These are phyloP conservation scores for Neoarthrinium moseri DNA, from an alignment of 2,329 filamentous ascomycete genomes.

Conservation along the genomic window DNA sequence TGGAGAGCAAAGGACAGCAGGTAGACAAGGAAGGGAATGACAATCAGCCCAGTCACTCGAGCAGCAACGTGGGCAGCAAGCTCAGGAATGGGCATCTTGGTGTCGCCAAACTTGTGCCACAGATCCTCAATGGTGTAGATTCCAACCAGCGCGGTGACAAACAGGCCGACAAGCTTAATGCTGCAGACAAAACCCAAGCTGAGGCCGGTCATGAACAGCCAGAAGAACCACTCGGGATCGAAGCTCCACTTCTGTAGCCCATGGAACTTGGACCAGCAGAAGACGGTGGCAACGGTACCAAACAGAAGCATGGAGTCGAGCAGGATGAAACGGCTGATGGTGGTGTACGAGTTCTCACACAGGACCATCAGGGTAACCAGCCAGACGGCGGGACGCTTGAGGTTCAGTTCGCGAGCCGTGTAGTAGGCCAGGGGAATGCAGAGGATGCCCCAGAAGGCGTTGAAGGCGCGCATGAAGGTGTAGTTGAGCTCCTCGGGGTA, in stretches of 20 bases:
- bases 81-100: slow-evolving; percentile 70
- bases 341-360: slow-evolving; percentile 99
- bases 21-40: slow-evolving; percentile 88
- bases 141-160: slow-evolving; percentile 91
- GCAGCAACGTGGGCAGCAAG: slow-evolving; percentile 77
- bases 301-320: slow-evolving; percentile 98
- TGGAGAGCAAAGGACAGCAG: slow-evolving; percentile 94
- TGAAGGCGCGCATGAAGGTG: slow-evolving; percentile 98
- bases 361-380: slow-evolving; percentile 94
- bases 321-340: slow-evolving; percentile 96
- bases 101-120: slow-evolving; percentile 96
- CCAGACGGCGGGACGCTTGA: slow-evolving; percentile 87
- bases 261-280: slow-evolving; percentile 98
- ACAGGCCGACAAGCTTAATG: slow-evolving; percentile 97
- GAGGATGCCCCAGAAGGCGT: slow-evolving; percentile 87
- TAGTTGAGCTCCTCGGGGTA: slow-evolving; percentile 95
- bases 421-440: slow-evolving; percentile 94
- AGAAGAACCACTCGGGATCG: slow-evolving; percentile 87
- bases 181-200: slow-evolving; percentile 98
- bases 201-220: slow-evolving; percentile 89
- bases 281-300: slow-evolving; percentile 95
- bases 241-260: slow-evolving; percentile 83
- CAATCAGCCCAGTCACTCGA: slow-evolving; percentile 81
- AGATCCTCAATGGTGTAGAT: slow-evolving; percentile 95
- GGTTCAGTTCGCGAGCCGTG: slow-evolving; percentile 86